Evolutionary conservation across 805 yeast species (phyloP), one percentile per base, ranked within the genome.

Genomic region (Spathaspora hagerdaliae): DNA sequence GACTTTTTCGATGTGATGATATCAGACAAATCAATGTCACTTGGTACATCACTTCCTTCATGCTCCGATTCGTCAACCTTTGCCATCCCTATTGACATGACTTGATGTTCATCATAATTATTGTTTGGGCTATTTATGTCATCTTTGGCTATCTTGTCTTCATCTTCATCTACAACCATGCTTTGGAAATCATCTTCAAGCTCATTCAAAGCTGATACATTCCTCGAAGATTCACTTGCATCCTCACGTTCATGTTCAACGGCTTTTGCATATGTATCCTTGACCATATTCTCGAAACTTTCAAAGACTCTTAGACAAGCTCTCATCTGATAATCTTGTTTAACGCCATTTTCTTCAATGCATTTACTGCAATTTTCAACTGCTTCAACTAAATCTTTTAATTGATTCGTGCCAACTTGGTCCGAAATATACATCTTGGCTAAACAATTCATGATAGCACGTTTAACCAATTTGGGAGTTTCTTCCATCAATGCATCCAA

Each of bases 381-480:
- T 10, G 69, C 71, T 19, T 56, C 58, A n/a, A 53, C 48, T 27
- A 71, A 56, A 1, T 73, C 73, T 31, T 54, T 51, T 27, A 71
- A 56, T 6, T 63, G 53, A 33, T 52, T 59, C 5, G 61, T 46
- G 6, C 67, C 69, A 24, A 68, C 44, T 26, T 54, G 51, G 27
- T 59, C 67, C 1, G 63, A 51, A 6, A 71, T 49, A 26, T 48
- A 52, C 14, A 86, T 65, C 50, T 78, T 79, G 26, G 73, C 66
- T 31, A 87, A 61, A 38, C 75, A 74, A 11, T 65, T 64, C 8
- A 85, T 58, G 1, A 86, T 67, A 32, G 81, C 70, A 49, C 78
- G 83, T 48, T 78, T 78, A 33, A 74, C 65, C 5, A 61, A 68
- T 50, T 78, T 82, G 32, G 78, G 74, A 6, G 79, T 69, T 2